Evolutionary conservation across 2,329 filamentous ascomycete genomes (phyloP), one percentile per base, ranked within the genome.

Genomic region (Aspergillus neotritici): DNA sequence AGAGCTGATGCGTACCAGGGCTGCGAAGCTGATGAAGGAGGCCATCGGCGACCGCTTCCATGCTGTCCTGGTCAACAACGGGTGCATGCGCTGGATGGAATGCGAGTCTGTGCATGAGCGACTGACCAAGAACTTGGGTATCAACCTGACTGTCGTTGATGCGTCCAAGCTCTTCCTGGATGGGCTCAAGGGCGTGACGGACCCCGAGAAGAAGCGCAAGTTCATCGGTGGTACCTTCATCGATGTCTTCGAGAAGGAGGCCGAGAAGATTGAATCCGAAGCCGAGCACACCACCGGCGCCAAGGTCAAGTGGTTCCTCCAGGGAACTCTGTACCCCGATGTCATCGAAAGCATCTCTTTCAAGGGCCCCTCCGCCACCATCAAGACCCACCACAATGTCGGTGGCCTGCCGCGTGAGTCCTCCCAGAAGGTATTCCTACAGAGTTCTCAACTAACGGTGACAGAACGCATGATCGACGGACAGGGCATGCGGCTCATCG

Each of bases 81-180:
- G 87, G 49, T 74, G 88, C 40, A 83, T 98, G 77, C 82, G 93
- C 31, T 75, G 93, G 25, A 83, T 95, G 60, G 93, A 97, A 67
- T 89, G 84, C 53, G 71, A 83, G 53, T 74, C 84, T 57, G 93
- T 97, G 40, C 83, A 94, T 67, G 74, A 88, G 66, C 90, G 82
- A 0, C 78, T 97, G 2, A 76, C 77, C 2, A 66, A 89, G 58
- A 83, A 93, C 53, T 78, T 97, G 1, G 87, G 87, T 1, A 94
- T 97, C 66, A 93, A 95, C 66, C 75, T 97, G 3, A 94, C 87
- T 0, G 84, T 97, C 21, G 80, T 94, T 2, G 86, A 97, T 62
- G 89, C 81, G 0, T 77, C 78, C 8, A 75, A 94, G 48, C 72
- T 78, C 17, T 97, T 97, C 74, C 73, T 96, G n/a, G 70, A 71